These are phyloP conservation scores for Phytopythium delawarense DNA, from an alignment of 352 stramenopile species.

Conservation along the genomic window DNA sequence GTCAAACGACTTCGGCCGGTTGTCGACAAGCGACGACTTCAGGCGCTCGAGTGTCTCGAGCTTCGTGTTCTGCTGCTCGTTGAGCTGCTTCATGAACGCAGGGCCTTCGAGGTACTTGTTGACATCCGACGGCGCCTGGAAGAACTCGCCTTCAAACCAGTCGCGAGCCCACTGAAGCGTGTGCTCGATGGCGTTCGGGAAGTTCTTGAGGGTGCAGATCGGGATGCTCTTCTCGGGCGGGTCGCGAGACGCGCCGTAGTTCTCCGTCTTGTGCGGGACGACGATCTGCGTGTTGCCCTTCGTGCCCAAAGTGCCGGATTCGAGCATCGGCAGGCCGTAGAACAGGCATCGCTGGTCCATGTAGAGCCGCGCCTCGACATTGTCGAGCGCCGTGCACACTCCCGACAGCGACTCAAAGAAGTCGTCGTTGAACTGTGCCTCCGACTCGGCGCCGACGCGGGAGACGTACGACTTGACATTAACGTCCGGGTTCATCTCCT, in stretches of 20 bases:
- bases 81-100: constrained; percentile 91
- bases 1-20: constrained; percentile 91
- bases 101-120: constrained; percentile 89
- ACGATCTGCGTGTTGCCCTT: constrained; percentile 97
- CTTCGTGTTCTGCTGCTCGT: constrained; percentile 97
- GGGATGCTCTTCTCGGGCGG: constrained; percentile 99
- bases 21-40: constrained; percentile 90
- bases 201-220: constrained; percentile 99
- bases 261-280: constrained; percentile 90
- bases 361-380: constrained; percentile 98
- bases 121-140: constrained; percentile 95
- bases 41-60: constrained; percentile 94
- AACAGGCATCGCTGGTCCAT: constrained; percentile 97
- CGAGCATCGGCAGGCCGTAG: constrained; percentile 97
- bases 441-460: constrained; percentile 92
- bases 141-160: constrained; percentile 99
- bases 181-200: constrained; percentile 99
- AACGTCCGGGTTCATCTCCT: constrained; percentile 95
- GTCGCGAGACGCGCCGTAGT: constrained; percentile 98
- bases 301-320: constrained; percentile 98
- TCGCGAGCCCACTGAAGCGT: constrained; percentile 98
- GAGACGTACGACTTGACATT: constrained; percentile 88
- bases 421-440: constrained; percentile 97
- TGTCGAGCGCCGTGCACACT: constrained; percentile 98
- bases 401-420: constrained; percentile 95